These are phyloP conservation scores for Suillus cothurnatus DNA, from an alignment of 768 basidiomycete genomes.

Conservation along the genomic window DNA sequence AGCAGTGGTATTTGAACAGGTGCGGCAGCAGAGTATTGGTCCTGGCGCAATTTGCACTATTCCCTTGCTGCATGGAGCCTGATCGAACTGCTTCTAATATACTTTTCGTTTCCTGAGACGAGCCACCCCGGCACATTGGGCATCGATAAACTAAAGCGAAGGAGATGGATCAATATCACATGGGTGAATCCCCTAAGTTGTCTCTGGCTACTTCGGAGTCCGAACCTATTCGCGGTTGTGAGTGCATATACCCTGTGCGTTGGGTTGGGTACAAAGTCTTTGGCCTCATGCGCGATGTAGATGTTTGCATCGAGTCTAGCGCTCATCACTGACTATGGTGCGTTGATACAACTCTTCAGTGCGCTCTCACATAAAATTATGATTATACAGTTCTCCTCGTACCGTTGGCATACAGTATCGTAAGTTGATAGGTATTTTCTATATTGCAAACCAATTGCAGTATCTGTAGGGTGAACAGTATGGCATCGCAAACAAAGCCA, in stretches of 20 bases:
- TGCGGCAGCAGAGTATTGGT: constrained; percentile 51
- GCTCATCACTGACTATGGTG: constrained; percentile 33
- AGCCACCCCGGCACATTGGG: constrained; percentile 59
- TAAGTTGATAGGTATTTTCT: constrained; percentile 16
- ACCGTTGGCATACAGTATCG: constrained; percentile 41
- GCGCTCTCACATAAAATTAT: neutral
- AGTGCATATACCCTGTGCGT: constrained; percentile 20
- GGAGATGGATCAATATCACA: constrained; percentile 31
- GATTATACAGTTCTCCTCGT: constrained; percentile 28
- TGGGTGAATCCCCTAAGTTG: constrained; percentile 56
- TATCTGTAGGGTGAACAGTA: constrained; percentile 35
- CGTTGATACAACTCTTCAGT: constrained; percentile 9
- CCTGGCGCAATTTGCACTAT: constrained; percentile 60
- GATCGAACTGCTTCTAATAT: constrained; percentile 39
- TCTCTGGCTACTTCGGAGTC: constrained; percentile 51
- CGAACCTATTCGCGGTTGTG: constrained; percentile 53
- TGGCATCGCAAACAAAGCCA: constrained; percentile 35
- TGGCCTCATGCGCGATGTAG: constrained; percentile 44
- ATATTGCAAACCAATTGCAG: neutral
- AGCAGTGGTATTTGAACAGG: constrained; percentile 29
- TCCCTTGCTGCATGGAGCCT: constrained; percentile 42
- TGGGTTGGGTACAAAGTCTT: neutral
- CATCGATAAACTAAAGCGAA: constrained; percentile 51
- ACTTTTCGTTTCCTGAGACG: constrained; percentile 56
- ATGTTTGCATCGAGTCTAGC: constrained; percentile 34